Base-by-base conservation (phyloP, 108 stramenopile genomes). In the Nitzschia sp. region DNA sequence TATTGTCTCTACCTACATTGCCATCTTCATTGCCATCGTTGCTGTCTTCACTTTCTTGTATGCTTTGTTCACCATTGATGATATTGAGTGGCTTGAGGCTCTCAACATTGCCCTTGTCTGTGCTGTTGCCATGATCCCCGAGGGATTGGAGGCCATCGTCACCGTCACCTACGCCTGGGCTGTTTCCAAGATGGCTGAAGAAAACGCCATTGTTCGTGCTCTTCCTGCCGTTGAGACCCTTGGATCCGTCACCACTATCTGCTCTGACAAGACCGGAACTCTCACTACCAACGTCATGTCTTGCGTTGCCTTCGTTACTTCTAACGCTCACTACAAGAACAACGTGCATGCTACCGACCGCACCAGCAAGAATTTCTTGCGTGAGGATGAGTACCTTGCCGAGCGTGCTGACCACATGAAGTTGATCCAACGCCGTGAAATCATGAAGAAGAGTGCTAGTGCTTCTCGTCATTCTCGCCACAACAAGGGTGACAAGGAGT, bases 221-320 rank as follows among this genome's bases (percentile, higher is more conserved):
- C 87, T 95, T 56, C 93, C 96, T 55, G 90, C 98, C 7, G 96
- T 97, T 26, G 97, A 99, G 83, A 98, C 98, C 25, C 90, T 99
- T 61, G 98, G 98, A 67, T 92, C 90, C 67, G 94, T 93, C 10
- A 93, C 94, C 8, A 88, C 91, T 41, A 95, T 98, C 53, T 96
- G 96, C 90, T 90, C 91, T 38, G 98, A 99, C 81, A 99, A 99
- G 89, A 99, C 98, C 9, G 98, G 98, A 39, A 99, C 98, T 20
- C 86, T 99, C 19, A 99, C 98, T 8, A 84, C 94, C 80, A 97
- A 97, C 79, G 78, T 86, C 38, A 97, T 97, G 96, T 77, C 87
- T 53, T 87, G 96, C 42, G 80, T 75, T 41, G 81, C 83, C 11
- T 84, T 90, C 41, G 83, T 87, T 8, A 88, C 89, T 21, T 86